Base-by-base conservation (phyloP, 768 basidiomycete genomes). In the Polyporus arcularius region DNA sequence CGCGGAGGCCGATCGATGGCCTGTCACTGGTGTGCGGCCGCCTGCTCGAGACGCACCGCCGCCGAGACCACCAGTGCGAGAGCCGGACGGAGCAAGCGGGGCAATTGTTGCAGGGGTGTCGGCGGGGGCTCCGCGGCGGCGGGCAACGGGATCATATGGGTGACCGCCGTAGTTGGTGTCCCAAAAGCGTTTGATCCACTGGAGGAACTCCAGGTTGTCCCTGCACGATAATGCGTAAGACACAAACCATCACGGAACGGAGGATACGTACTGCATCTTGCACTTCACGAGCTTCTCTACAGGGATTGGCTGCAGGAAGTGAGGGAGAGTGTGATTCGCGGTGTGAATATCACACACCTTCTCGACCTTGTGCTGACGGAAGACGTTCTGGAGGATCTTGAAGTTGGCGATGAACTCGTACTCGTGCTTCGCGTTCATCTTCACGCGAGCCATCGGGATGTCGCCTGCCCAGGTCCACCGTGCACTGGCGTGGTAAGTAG, bases 141-240 rank as follows among this genome's bases (percentile, higher is more conserved):
- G 85, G 8, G 79, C 91, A 0, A 88, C 85, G 1, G 97, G 79
- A 71, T 98, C 94, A 70, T 98, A 98, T 6, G 80, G 85, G 59
- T 90, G 86, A 3, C 95, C 96, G 16, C 87, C 85, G 72, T 87
- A 95, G 79, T 96, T 94, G 30, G 84, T 76, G 68, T 98, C 95
- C 96, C 97, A 98, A 76, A 89, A 98, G 26, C 90, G 89, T 72
- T 94, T 94, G 69, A 93, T 83, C 96, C 96, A 99, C 75, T 99
- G 97, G 58, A 96, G 74, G 79, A 99, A 98, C 71, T 99, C 97
- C 67, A 99, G 88, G 75, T 99, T 99, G 75, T 98, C 97, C 75
- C 92, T 92, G 68, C 39, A 50, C 30, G 52, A 50, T 26, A 30
- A 58, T 54, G 46, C 16, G 41, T 58, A 42, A 62, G 46, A 52